These are phyloP conservation scores for Hippophae rhamnoides DNA, from an alignment of 306 rosid genomes.

Conservation along the genomic window DNA sequence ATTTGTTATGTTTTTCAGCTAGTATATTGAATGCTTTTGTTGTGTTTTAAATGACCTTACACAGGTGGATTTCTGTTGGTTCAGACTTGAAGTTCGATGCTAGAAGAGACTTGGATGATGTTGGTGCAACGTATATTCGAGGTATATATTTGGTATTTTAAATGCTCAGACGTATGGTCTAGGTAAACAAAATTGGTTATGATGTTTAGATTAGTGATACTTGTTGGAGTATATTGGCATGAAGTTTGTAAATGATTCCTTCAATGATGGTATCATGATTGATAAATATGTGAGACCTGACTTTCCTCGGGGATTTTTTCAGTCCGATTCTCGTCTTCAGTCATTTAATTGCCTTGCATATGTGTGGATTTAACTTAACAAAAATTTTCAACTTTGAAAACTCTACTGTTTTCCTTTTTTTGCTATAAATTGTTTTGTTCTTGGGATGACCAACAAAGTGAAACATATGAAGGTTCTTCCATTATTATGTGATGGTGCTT, in stretches of 20 bases:
- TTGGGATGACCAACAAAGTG: too few relatives aligned
- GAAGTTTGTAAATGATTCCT: background rate
- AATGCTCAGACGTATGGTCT: background rate
- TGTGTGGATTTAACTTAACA: too few relatives aligned
- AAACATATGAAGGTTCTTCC: too few relatives aligned
- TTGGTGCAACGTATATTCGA: constrained; percentile 59
- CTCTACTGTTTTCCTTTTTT: too few relatives aligned
- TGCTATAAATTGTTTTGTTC: too few relatives aligned
- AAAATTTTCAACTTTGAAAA: too few relatives aligned
- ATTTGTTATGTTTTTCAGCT: constrained; percentile 9
- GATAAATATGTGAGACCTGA: too few relatives aligned
- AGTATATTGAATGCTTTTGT: constrained; percentile 16
- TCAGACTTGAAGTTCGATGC: constrained; percentile 99
- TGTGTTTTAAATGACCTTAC: constrained; percentile 31
- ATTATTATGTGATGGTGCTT: too few relatives aligned
- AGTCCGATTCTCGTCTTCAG: too few relatives aligned
- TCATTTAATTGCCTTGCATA: too few relatives aligned
- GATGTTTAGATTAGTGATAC: background rate
- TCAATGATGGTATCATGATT: background rate
- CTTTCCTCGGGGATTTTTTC: too few relatives aligned
- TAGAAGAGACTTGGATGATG: constrained; percentile 93
- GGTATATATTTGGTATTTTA: constrained; percentile 33
- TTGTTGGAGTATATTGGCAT: background rate
- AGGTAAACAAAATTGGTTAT: background rate
- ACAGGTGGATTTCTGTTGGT: constrained; percentile 99